These are phyloP conservation scores for bread wheat (Triticum aestivum) DNA, from an alignment of 176 grass and related monocot species.

Conservation along the genomic window DNA sequence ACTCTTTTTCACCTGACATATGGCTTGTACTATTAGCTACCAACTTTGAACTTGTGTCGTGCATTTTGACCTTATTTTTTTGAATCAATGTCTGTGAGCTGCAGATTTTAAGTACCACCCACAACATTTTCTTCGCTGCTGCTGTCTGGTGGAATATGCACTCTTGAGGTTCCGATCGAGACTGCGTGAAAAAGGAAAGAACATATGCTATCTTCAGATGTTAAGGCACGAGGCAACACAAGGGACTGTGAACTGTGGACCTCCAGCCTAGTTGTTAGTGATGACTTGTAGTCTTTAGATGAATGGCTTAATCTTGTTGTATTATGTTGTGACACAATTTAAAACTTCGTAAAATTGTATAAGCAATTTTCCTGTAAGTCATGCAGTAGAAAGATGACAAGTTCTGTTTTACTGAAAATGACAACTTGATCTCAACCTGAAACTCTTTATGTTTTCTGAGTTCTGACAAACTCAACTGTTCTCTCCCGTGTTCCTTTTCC, in stretches of 20 bases:
- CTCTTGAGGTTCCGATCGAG: slow-evolving; percentile 5
- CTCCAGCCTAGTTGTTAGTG: slow-evolving; percentile 15
- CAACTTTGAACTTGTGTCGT: background rate
- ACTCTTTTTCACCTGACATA: slow-evolving; percentile 9
- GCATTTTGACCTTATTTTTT: slow-evolving; percentile 7
- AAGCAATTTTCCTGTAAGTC: slow-evolving; percentile 18
- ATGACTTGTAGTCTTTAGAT: slow-evolving; percentile 23
- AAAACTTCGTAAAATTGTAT: slow-evolving; percentile 14
- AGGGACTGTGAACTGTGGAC: background rate
- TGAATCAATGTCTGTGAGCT: slow-evolving; percentile 1
- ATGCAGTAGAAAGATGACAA: background rate
- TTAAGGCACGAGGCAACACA: slow-evolving; percentile 18
- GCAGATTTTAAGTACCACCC: slow-evolving; percentile 3
- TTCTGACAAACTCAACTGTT: background rate
- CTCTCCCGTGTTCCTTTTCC: background rate
- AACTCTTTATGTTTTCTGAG: background rate
- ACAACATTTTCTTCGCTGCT: slow-evolving; percentile 6
- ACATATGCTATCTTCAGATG: background rate
- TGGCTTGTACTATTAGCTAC: background rate
- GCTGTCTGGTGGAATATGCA: slow-evolving; percentile 27
- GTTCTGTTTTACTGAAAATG: slow-evolving; percentile 11
- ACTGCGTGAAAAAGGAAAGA: background rate
- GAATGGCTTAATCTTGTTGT: slow-evolving; percentile 13
- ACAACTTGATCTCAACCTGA: background rate
- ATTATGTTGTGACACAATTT: slow-evolving; percentile 17